Evolutionary conservation across 2,329 filamentous ascomycete species (phyloP).

Genomic region (Calonectria fujianensis): DNA sequence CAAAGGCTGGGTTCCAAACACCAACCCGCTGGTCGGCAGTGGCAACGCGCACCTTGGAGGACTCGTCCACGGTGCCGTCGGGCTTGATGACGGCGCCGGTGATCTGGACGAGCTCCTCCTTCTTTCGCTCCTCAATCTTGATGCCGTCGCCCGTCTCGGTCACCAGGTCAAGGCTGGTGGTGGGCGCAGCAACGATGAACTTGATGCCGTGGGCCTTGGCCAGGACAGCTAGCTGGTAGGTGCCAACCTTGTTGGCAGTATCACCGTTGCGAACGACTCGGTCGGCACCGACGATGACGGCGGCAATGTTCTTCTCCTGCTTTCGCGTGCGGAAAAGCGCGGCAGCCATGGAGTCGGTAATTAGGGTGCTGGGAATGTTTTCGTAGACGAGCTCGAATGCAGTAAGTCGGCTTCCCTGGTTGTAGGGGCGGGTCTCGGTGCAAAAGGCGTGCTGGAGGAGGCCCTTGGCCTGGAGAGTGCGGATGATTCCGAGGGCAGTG

Average conservation of each 20-base stretch:
- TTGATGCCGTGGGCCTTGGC: constrained; percentile 92
- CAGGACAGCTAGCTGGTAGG: constrained; percentile 93
- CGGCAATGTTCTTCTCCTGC: constrained; percentile 81
- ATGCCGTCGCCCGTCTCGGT: constrained; percentile 88
- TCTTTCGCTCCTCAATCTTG: constrained; percentile 90
- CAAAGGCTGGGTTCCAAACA: constrained; percentile 98
- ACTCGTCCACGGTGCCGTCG: constrained; percentile 78
- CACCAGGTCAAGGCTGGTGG: constrained; percentile 92
- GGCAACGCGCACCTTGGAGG: constrained; percentile 81
- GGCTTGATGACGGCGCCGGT: constrained; percentile 82
- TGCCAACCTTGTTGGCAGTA: constrained; percentile 99
- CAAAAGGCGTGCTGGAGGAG: constrained; percentile 91
- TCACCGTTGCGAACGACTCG: constrained; percentile 97
- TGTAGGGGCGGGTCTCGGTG: constrained; percentile 97
- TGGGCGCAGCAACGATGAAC: constrained; percentile 95
- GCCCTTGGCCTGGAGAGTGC: constrained; percentile 81
- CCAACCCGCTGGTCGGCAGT: constrained; percentile 86
- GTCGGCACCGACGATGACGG: constrained; percentile 95
- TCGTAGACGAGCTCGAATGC: constrained; percentile 98
- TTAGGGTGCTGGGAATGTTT: constrained; percentile 89
- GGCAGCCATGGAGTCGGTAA: constrained; percentile 98
- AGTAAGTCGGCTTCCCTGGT: constrained; percentile 95
- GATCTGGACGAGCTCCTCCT: constrained; percentile 88
- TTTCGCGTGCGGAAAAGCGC: constrained; percentile 83
- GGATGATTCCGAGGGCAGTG: constrained; percentile 94